Evolutionary conservation across 2,329 filamentous ascomycete genomes (phyloP).

Genomic region (Alternaria sp.): DNA sequence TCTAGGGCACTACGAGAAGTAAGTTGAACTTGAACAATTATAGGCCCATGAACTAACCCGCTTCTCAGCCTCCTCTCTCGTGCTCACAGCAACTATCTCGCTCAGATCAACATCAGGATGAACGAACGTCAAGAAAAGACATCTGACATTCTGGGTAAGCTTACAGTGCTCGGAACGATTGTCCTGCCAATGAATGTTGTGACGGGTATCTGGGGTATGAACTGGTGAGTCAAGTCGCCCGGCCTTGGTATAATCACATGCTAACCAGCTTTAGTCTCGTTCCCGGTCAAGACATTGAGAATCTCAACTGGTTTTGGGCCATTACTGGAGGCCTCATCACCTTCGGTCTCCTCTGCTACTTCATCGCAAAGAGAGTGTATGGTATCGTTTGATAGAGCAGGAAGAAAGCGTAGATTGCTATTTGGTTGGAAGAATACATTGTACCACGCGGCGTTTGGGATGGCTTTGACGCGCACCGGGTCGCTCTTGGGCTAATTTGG

Average conservation of each 20-base stretch:
- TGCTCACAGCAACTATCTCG: constrained; percentile 96
- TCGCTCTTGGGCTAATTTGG: background rate
- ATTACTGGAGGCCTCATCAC: constrained; percentile 76
- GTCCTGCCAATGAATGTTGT: constrained; percentile 99
- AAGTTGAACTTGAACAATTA: constrained; percentile 47
- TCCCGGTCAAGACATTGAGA: constrained; percentile 86
- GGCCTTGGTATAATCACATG: background rate
- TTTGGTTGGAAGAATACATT: constrained; percentile 1
- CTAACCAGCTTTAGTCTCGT: constrained; percentile 65
- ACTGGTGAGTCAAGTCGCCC: constrained; percentile 53
- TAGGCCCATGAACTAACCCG: constrained; percentile 20
- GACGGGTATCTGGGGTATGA: constrained; percentile 98
- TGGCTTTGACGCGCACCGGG: background rate
- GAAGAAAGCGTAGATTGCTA: background rate
- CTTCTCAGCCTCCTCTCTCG: constrained; percentile 78
- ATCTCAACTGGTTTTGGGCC: constrained; percentile 61
- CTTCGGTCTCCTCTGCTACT: constrained; percentile 82
- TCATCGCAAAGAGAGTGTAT: constrained; percentile 76
- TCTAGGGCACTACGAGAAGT: constrained; percentile 95
- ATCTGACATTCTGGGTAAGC: constrained; percentile 89
- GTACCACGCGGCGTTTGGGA: constrained; percentile 9
- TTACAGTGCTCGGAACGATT: constrained; percentile 95
- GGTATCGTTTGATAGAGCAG: constrained; percentile 39
- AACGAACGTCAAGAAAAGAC: constrained; percentile 97
- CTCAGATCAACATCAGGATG: constrained; percentile 99